A percentile compares a stretch with the other conserved stretches of the same genome.
Conservation (phyloP, 208 protist genomes). For the Leishmania tropica region DNA sequence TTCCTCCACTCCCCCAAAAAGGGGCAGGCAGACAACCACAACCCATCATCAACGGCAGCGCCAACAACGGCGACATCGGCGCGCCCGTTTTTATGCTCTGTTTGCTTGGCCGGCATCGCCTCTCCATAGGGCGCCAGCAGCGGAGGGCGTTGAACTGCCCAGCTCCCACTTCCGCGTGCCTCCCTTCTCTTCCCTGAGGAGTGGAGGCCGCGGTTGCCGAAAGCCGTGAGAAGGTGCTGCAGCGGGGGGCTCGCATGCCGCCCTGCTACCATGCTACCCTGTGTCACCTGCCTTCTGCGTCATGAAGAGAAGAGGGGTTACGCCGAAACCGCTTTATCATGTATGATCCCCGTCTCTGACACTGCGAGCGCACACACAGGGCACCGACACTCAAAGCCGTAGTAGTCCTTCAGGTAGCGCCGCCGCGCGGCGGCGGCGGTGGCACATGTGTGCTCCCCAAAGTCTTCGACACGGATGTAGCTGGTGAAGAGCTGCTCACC, state of each 20-base stretch:
- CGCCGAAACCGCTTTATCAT: too few species aligned
- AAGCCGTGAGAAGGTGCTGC: too few species aligned
- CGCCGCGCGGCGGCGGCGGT: conserved; percentile 18
- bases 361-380: conserved; percentile 23
- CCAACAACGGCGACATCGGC: not conserved
- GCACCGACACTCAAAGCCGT: conserved; percentile 55
- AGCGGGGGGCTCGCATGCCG: not conserved
- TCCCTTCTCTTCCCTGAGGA: not conserved
- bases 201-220: not conserved
- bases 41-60: not conserved
- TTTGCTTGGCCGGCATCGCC: not conserved
- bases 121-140: not conserved
- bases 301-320: not conserved
- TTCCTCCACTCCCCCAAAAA: not conserved
- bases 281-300: not conserved
- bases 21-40: not conserved
- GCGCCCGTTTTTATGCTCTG: not conserved
- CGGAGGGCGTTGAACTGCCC: not conserved
- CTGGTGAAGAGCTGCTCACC: conserved; percentile 52
- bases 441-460: not conserved
- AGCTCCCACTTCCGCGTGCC: not conserved
- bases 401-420: conserved; percentile 34
- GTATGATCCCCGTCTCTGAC: not conserved
- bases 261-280: not conserved
- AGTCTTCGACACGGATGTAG: conserved; percentile 42